Conservation (phyloP, 2,329 filamentous ascomycete species). For the Aspergillus ochraceus region DNA sequence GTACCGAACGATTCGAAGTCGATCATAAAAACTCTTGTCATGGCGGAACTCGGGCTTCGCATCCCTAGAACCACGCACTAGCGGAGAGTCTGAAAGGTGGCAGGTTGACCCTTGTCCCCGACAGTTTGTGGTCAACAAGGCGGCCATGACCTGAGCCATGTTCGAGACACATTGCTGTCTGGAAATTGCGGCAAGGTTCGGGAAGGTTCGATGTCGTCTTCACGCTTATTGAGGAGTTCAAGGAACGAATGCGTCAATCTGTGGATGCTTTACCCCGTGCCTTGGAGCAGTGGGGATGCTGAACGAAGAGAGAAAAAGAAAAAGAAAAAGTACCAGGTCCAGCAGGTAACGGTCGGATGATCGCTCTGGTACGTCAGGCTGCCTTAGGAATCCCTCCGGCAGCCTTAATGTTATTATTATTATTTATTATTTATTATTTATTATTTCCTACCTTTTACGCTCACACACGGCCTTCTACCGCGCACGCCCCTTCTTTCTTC, state of each 20-base stretch:
- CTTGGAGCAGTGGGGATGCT: neutral
- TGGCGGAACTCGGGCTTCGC: neutral
- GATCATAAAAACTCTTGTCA: neutral
- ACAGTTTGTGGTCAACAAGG: neutral
- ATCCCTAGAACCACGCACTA: neutral
- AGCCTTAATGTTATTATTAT: neutral
- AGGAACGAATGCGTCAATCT: neutral
- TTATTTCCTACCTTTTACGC: too few relatives aligned
- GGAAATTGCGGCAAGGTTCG: neutral
- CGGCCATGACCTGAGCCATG: neutral
- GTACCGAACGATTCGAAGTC: neutral
- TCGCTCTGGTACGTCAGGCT: neutral
- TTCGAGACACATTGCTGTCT: neutral
- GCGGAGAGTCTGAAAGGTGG: neutral
- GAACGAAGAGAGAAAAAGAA: neutral
- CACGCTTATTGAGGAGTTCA: neutral
- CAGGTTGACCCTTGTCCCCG: neutral
- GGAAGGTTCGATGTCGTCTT: too few relatives aligned
- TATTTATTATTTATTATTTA: too few relatives aligned
- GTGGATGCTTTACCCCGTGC: neutral
- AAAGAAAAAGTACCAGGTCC: neutral
- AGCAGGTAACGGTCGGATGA: neutral
- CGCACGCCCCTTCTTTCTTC: too few relatives aligned
- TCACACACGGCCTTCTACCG: too few relatives aligned
- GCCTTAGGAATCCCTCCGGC: neutral